Conservation (phyloP, 805 yeast genomes). For the Sugiyamaella qingdaonensis region DNA sequence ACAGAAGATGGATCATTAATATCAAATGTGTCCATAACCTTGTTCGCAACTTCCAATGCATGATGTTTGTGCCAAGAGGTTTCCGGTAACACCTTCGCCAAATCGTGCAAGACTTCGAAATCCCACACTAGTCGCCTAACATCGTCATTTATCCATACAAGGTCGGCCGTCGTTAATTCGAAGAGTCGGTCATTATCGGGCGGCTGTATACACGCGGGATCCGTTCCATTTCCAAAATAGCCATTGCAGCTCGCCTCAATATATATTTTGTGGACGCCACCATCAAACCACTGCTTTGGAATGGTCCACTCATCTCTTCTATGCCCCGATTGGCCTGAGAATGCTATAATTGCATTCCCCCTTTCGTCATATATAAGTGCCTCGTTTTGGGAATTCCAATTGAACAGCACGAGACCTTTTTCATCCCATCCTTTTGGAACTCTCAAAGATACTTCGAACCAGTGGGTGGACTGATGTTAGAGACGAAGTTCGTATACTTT, state of each 20-base stretch:
- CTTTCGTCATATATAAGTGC: slow-evolving; percentile 70
- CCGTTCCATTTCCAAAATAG: slow-evolving; percentile 75
- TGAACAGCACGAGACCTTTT: slow-evolving; percentile 50
- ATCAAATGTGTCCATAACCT: slow-evolving; percentile 81
- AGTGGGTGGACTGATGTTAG: slow-evolving; percentile 57
- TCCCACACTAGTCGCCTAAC: slow-evolving; percentile 76
- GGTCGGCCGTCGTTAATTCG: slow-evolving; percentile 61
- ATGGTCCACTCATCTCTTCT: slow-evolving; percentile 62
- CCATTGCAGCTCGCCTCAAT: slow-evolving; percentile 92
- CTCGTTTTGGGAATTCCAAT: slow-evolving; percentile 85
- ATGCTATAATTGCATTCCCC: slow-evolving; percentile 74
- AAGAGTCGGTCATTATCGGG: slow-evolving; percentile 72
- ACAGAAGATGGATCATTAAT: background rate
- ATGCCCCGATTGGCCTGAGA: slow-evolving; percentile 67
- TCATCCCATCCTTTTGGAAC: slow-evolving; percentile 51
- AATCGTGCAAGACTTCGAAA: slow-evolving; percentile 83
- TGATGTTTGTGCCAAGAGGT: slow-evolving; percentile 75
- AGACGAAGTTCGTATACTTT: too few species aligned
- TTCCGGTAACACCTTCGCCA: slow-evolving; percentile 79
- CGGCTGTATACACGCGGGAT: slow-evolving; percentile 48
- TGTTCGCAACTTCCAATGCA: slow-evolving; percentile 75
- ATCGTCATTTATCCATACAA: slow-evolving; percentile 72
- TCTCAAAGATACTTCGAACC: slow-evolving; percentile 75
- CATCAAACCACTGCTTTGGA: slow-evolving; percentile 51
- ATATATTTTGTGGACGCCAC: slow-evolving; percentile 60